phyloP scores from a whole-genome alignment of 768 basidiomycete species.

The Boletellus sp. region DNA sequence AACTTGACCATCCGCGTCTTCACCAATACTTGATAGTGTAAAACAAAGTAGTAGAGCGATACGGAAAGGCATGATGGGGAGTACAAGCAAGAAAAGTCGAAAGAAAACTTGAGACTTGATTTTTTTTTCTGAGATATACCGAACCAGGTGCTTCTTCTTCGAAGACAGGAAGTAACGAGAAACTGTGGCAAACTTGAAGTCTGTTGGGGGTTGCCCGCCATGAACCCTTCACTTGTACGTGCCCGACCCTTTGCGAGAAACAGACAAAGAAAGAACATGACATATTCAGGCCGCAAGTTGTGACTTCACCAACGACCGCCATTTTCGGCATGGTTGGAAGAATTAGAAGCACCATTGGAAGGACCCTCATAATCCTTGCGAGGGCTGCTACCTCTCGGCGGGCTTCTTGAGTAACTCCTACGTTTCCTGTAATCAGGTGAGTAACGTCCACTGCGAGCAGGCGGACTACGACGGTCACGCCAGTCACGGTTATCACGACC shows the following conservation, averaged over 20 bases:
- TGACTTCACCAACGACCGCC: slow-evolving; percentile 60
- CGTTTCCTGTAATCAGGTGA: slow-evolving; percentile 76
- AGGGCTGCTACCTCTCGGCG: slow-evolving; percentile 68
- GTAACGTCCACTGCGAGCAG: slow-evolving; percentile 63
- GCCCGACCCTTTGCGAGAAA: slow-evolving; percentile 40
- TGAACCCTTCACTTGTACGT: slow-evolving; percentile 41
- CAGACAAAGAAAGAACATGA: slow-evolving; percentile 26
- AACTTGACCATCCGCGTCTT: slow-evolving; percentile 37
- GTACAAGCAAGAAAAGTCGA: slow-evolving; percentile 51
- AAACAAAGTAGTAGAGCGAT: slow-evolving; percentile 48
- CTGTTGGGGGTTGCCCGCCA: slow-evolving; percentile 36
- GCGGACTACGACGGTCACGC: slow-evolving; percentile 77
- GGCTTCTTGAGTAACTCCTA: slow-evolving; percentile 76
- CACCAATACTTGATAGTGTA: slow-evolving; percentile 38
- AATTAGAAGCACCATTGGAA: slow-evolving; percentile 34
- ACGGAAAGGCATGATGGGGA: slow-evolving; percentile 34
- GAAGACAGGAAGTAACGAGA: slow-evolving; percentile 46
- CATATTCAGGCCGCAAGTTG: slow-evolving; percentile 16
- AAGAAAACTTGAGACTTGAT: slow-evolving; percentile 67
- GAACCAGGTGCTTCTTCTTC: slow-evolving; percentile 50
- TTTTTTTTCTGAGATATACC: slow-evolving; percentile 50
- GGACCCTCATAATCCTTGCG: slow-evolving; percentile 47
- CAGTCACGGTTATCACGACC: slow-evolving; percentile 72
- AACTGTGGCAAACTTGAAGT: slow-evolving; percentile 49
- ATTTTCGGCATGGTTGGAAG: slow-evolving; percentile 38